Evolutionary conservation across 352 stramenopile genomes (phyloP), one percentile per base, ranked within the genome.

Genomic region (Globisporangium cylindrosporum): DNA sequence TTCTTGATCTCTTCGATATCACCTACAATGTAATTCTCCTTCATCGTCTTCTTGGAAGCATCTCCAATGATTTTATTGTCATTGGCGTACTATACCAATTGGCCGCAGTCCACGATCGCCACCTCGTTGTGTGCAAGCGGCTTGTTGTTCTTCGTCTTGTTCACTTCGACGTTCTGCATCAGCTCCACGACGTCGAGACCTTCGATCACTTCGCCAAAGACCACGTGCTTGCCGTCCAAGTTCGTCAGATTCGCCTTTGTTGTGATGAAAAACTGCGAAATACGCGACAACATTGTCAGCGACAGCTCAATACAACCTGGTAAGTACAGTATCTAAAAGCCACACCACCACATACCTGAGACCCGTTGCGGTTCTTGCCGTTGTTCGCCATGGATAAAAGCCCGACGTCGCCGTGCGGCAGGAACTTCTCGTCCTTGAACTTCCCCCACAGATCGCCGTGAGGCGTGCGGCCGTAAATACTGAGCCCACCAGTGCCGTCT

Each of bases 171-270:
- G 43, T 76, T 79, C 62, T 91, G 82, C 75, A 93, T 90, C 22
- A 72, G 64, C 66, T 91, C 81, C 20, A 93, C 83, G 14, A 93
- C 72, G n/a, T 89, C 80, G 34, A 91, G 75, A 22, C 85, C 82
- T 32, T 96, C 85, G 49, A 97, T 72, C 15, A 98, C 88, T 72
- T 98, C 93, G 29, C 97, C 97, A 84, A 99, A 99, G 8, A 99
- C 95, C 5, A 97, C 88, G 75, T 99, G 97, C 78, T 98, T 98
- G 38, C 87, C 91, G 81, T 99, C 94, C 18, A 93, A 62, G 62
- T 90, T 91, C 24, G 76, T 85, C 34, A 91, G 74, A 1, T 71
- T 70, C 8, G 82, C 77, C 55, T 84, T 85, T 10, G 81, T 93
- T 29, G 85, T 93, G 60, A 93, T 91, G 74, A 93, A 93, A 67